Conservation (phyloP, 2,329 filamentous ascomycete species). For the Drechslerella stenobrocha region DNA sequence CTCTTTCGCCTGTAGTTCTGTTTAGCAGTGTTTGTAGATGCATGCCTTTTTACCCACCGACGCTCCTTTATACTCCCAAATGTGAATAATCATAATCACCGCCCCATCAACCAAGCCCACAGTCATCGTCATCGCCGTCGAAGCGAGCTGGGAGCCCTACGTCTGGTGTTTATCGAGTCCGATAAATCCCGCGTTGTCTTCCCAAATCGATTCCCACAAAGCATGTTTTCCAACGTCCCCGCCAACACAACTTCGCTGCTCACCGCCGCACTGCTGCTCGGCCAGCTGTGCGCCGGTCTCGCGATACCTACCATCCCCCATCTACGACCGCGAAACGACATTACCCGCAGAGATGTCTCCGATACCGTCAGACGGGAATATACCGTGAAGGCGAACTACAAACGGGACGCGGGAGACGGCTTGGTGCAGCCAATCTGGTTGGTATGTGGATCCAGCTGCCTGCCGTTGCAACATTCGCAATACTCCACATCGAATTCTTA, state of each 20-base stretch:
- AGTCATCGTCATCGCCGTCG: neutral
- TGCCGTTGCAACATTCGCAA: too few species aligned
- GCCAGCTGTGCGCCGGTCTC: conserved; percentile 4
- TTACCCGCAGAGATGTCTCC: conserved; percentile 18
- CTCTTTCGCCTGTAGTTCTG: neutral
- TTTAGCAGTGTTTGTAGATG: neutral
- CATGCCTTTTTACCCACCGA: neutral
- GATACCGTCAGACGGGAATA: conserved; percentile 11
- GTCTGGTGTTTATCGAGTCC: conserved; percentile 6
- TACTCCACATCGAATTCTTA: neutral
- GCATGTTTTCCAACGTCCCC: conserved; percentile 31
- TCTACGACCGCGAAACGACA: neutral
- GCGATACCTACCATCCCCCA: conserved; percentile 14
- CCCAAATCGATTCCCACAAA: neutral
- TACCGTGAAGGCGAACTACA: neutral
- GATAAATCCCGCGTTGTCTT: neutral
- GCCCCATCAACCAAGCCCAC: neutral
- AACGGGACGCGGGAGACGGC: conserved; percentile 9
- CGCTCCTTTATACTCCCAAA: conserved; percentile 2
- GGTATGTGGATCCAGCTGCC: conserved; percentile 25
- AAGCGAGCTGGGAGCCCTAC: neutral
- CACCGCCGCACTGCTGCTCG: conserved; percentile 7
- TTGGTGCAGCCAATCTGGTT: conserved; percentile 37
- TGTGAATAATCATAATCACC: neutral
- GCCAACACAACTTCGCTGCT: conserved; percentile 33